Evolutionary conservation across 768 basidiomycete genomes (phyloP).

Genomic region (Lentinus tigrinus): DNA sequence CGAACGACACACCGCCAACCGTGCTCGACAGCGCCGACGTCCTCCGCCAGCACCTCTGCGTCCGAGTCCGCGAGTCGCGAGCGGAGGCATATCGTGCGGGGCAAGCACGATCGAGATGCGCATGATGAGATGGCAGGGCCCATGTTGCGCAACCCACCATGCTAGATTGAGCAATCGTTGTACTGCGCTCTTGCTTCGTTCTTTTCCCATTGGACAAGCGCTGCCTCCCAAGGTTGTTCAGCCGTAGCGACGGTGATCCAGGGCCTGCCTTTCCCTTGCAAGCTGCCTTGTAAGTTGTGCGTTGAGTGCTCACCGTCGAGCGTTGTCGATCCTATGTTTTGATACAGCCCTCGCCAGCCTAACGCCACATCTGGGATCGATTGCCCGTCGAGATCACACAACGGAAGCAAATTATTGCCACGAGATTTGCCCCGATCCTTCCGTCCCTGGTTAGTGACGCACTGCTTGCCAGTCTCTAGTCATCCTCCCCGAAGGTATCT

Average conservation of each 20-base stretch:
- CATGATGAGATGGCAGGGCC: slow-evolving; percentile 2
- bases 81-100: neutral
- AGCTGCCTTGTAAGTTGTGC: slow-evolving; percentile 14
- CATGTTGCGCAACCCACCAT: slow-evolving; percentile 3
- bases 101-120: slow-evolving; percentile 1
- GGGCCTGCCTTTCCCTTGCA: neutral
- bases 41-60: neutral
- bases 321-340: slow-evolving; percentile 1
- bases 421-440: neutral
- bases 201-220: slow-evolving; percentile 1
- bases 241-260: slow-evolving; percentile 11
- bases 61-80: neutral
- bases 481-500: neutral
- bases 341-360: slow-evolving; percentile 2
- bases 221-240: neutral
- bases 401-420: slow-evolving; percentile 10
- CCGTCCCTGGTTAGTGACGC: neutral
- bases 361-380: slow-evolving; percentile 20
- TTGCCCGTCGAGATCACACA: slow-evolving; percentile 1
- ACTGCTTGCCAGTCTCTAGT: neutral
- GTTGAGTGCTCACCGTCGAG: neutral
- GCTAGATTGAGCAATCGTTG: slow-evolving; percentile 14
- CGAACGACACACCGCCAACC: neutral
- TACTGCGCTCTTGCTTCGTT: slow-evolving; percentile 4
- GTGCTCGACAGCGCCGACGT: neutral